A percentile compares a stretch with the other conserved stretches of the same genome.
phyloP scores from a whole-genome alignment of 768 basidiomycete species.

The Paxillus involutus region DNA sequence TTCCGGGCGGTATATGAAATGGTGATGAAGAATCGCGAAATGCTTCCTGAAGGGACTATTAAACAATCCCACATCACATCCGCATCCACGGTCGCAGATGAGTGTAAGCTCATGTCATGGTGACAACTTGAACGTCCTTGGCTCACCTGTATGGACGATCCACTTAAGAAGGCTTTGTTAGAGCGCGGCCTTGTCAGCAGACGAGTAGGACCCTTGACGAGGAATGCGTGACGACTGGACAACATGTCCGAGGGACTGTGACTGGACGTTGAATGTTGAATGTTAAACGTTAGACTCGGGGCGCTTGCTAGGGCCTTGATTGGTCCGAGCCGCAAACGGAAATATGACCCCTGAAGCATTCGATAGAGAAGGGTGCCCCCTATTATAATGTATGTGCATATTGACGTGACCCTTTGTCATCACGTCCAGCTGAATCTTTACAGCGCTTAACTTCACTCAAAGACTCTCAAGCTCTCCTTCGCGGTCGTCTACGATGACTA shows the following conservation, averaged over 20 bases:
- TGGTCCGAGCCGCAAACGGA: not conserved
- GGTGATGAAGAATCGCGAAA: slow-evolving; percentile 66
- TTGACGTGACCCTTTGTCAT: too few relatives aligned
- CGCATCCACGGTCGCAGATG: not conserved
- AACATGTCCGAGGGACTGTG: slow-evolving; percentile 9
- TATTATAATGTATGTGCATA: too few relatives aligned
- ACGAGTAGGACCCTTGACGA: not conserved
- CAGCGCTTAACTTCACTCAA: too few relatives aligned
- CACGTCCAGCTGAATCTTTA: too few relatives aligned
- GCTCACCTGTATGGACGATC: slow-evolving; percentile 27
- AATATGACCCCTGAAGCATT: not conserved
- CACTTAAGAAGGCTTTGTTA: slow-evolving; percentile 15
- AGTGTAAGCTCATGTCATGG: not conserved
- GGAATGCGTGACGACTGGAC: not conserved
- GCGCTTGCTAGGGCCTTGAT: too few relatives aligned
- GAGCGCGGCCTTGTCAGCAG: not conserved
- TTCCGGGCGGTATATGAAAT: slow-evolving; percentile 61
- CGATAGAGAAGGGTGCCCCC: too few relatives aligned
- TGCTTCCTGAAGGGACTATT: slow-evolving; percentile 59
- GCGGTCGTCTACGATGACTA: slow-evolving; percentile 1
- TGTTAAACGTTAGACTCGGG: too few relatives aligned
- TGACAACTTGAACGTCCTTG: too few relatives aligned
- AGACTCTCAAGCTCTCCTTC: too few relatives aligned
- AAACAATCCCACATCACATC: not conserved
- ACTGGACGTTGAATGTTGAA: too few relatives aligned